phyloP scores from a whole-genome alignment of 306 rosid species.

The Malus domestica region ASM211411v1 NC_041797.1:22058501-22059000 shows the following conservation, averaged over 20 bases:
- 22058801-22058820: conserved; percentile 97
- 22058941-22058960: conserved; percentile 77
- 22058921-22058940: conserved; percentile 85
- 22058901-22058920: conserved; percentile 70
- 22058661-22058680: too few relatives aligned
- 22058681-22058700: neutral
- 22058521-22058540: conserved; percentile 15
- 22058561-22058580: neutral
- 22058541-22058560: neutral
- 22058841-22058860: conserved; percentile 99
- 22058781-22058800: conserved; percentile 99
- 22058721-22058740: conserved; percentile 9
- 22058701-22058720: neutral
- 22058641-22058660: neutral
- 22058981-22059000: conserved; percentile 92
- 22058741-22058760: conserved; percentile 79
- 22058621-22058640: neutral
- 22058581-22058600: neutral
- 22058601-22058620: conserved; percentile 1
- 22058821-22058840: conserved; percentile 98
- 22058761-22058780: conserved; percentile 99
- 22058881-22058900: conserved; percentile 51
- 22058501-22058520: conserved; percentile 83
- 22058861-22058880: conserved; percentile 93
- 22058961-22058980: conserved; percentile 92